These are phyloP conservation scores for Kwoniella europaea DNA, from an alignment of 768 basidiomycete species.

Conservation along the genomic window DNA sequence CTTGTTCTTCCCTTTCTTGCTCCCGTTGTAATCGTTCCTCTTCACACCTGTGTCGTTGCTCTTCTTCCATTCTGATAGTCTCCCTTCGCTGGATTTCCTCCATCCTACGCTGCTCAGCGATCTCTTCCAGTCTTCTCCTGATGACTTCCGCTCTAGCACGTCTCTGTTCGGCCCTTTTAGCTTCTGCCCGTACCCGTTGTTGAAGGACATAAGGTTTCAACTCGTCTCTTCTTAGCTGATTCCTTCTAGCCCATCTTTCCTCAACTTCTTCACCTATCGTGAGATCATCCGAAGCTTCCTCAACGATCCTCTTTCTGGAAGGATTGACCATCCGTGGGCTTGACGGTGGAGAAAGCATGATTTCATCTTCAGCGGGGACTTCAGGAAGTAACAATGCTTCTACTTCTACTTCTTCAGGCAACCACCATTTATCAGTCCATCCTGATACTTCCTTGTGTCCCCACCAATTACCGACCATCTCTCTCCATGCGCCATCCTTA, in stretches of 20 bases:
- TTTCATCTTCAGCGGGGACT: conserved; percentile 3
- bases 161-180: conserved; percentile 7
- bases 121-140: conserved; percentile 9
- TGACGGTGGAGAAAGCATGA: conserved; percentile 17
- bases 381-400: conserved; percentile 4
- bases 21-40: conserved; percentile 5
- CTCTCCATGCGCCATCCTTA: conserved; percentile 19
- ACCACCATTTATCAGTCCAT: conserved; percentile 27
- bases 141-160: conserved; percentile 1
- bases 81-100: conserved; percentile 12
- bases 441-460: conserved; percentile 11
- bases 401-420: conserved; percentile 27
- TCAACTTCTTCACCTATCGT: conserved; percentile 15
- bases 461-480: conserved; percentile 25
- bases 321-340: neutral
- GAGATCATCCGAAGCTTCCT: conserved; percentile 3
- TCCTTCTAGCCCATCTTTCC: conserved; percentile 33
- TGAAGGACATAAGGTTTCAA: conserved; percentile 4
- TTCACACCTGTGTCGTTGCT: neutral
- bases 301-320: conserved; percentile 1
- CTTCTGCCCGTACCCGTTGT: neutral
- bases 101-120: conserved; percentile 13
- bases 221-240: conserved; percentile 21
- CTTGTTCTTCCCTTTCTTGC: conserved; percentile 4
- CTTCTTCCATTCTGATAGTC: neutral